A percentile compares a stretch with the other conserved stretches of the same genome.
Conservation (phyloP, 1,284 basidiomycete genomes). For the Cryptococcus hybrid region DNA sequence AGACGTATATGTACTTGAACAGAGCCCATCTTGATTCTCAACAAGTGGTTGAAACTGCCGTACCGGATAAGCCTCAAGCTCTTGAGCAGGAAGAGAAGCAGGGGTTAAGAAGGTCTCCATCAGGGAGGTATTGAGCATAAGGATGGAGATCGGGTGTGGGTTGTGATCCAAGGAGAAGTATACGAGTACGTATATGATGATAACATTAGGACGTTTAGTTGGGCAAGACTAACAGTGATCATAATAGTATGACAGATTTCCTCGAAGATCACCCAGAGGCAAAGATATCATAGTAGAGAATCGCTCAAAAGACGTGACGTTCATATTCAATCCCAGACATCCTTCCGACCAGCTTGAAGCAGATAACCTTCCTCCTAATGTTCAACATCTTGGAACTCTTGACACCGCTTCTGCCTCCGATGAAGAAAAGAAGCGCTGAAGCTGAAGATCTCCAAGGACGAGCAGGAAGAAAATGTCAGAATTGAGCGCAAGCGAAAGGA, state of each 20-base stretch:
- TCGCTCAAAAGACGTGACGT: slow-evolving; percentile 41
- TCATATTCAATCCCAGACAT: slow-evolving; percentile 44
- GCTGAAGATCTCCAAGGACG: slow-evolving; percentile 33
- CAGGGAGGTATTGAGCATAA: slow-evolving; percentile 32
- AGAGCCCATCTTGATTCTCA: slow-evolving; percentile 21
- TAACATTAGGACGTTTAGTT: background rate
- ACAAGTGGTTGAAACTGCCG: slow-evolving; percentile 12
- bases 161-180: slow-evolving; percentile 45
- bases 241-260: slow-evolving; percentile 40
- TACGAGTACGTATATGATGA: slow-evolving; percentile 35
- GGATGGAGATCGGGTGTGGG: slow-evolving; percentile 38
- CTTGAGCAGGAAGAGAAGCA: background rate
- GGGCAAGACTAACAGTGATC: background rate
- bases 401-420: slow-evolving; percentile 22
- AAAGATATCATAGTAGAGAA: slow-evolving; percentile 40
- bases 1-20: slow-evolving; percentile 26
- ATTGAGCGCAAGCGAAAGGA: slow-evolving; percentile 28
- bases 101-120: slow-evolving; percentile 12
- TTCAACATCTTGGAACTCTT: slow-evolving; percentile 31
- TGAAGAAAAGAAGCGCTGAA: slow-evolving; percentile 31
- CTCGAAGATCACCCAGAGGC: slow-evolving; percentile 45
- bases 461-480: slow-evolving; percentile 38
- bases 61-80: slow-evolving; percentile 13
- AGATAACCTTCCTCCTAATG: slow-evolving; percentile 37
- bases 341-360: slow-evolving; percentile 42